Base-by-base conservation (phyloP, 768 basidiomycete species). In the Rhizopogon rudus region DNA sequence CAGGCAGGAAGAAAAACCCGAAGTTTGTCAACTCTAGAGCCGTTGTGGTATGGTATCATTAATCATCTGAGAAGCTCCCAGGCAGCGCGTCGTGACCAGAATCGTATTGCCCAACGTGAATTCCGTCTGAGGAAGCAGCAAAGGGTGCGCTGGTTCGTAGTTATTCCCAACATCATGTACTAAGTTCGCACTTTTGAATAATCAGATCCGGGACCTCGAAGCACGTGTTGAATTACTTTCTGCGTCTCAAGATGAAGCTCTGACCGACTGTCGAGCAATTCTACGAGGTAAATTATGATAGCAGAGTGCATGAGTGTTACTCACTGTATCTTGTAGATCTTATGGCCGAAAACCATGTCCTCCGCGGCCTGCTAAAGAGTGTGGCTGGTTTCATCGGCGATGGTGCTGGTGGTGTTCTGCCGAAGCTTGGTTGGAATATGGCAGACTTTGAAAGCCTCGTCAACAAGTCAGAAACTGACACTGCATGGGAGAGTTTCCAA, bases 161-260 rank as follows among this genome's bases (percentile, higher is more conserved):
- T 48, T 53, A 31, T 37, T 52, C 8, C 6, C 17, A 17, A 33
- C 39, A 37, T 37, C 9, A 8, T 40, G 39, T 45, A 49, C 53
- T 55, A 53, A 57, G 41, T 28, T 43, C 17, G 50, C 53, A 58
- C 44, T 44, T 39, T 52, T 17, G 14, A 37, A 53, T 44, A 29
- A 40, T 48, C 62, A 97, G 91, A 94, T 97, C 70, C 90, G 93
- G 20, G 94, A 97, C 72, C 83, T 97, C 39, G 94, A 97, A 73
- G 93, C 93, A 17, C 83, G 91, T 44, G 92, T 97, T n/a, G 93
- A 95, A 71, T 86, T 97, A 7, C 80, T 97, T 16, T 96, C 93
- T 5, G 93, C 91, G 17, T 91, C 90, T 41, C 87, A 93, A 64
- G 94, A 94, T 77, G 91, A 96, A 70, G 86, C 91, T 6, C 74